A percentile compares a stretch with the other conserved stretches of the same genome.
Conservation (phyloP, 345 rosid species). For the Moricandia moricandioides region DNA sequence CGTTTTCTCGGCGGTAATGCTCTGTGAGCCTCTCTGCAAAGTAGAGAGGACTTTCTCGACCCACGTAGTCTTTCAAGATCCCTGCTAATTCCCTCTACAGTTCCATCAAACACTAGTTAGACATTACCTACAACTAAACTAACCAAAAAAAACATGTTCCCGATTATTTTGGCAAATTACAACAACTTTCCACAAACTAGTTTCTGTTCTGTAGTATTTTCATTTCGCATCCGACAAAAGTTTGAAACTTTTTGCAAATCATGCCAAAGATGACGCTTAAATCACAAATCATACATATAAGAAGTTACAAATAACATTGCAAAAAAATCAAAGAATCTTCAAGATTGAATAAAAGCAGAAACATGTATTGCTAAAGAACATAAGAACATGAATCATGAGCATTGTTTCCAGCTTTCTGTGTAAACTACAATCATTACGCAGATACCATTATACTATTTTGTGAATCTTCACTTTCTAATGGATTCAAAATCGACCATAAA, state of each 20-base stretch:
- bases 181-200: background rate
- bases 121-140: background rate
- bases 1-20: slow-evolving; percentile 71
- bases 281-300: too few relatives aligned
- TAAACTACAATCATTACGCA: background rate
- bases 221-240: too few relatives aligned
- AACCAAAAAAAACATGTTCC: background rate
- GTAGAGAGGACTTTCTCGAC: slow-evolving; percentile 89
- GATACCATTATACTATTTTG: background rate
- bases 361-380: background rate
- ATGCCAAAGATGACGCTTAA: too few relatives aligned
- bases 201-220: background rate
- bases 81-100: slow-evolving; percentile 61
- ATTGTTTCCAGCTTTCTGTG: background rate
- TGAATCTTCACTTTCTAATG: background rate
- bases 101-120: slow-evolving; percentile 7
- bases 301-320: too few relatives aligned
- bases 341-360: background rate
- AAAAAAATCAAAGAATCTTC: too few relatives aligned
- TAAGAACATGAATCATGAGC: background rate
- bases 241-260: too few relatives aligned
- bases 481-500: background rate
- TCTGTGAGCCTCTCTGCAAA: slow-evolving; percentile 84
- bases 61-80: slow-evolving; percentile 87
- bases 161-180: background rate